Base-by-base conservation (phyloP, 768 basidiomycete species). In the Russula griseocarnosa region DNA sequence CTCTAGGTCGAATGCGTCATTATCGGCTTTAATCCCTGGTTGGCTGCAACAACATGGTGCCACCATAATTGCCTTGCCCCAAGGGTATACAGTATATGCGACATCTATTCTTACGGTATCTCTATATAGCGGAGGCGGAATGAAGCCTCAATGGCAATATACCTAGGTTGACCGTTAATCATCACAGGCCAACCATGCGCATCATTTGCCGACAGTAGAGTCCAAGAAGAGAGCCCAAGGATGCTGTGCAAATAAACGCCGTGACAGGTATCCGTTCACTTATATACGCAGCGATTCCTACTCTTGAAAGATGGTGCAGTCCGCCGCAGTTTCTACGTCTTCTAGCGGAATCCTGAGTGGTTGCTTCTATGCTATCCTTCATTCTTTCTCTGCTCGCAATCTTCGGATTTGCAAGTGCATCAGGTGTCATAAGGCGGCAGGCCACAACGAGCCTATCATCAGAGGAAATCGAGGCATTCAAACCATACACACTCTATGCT, bases 401-500 rank as follows among this genome's bases (percentile, higher is more conserved):
- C 40, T 26, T 63, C 11, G 38, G 47, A 32, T 2, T 63, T 24
- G 62, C 62, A 13, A 3, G 10, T 34, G 62, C 42, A 3, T 32
- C 50, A 8, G 22, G 18, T 3, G 7, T 34, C 16, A 42, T 10
- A n/a, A 32, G 58, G 18, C 47, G 49, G 55, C 49, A 58, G 20
- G 42, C 13, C 36, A 49, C 32, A 26, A n/a, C 52, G 18, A 47
- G 28, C 8, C 55, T 66, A 24, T 36, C 61, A 0, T 18, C 22
- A 16, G n/a, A 30, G 0, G 74, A 83, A 66, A 78, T 85, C 10
- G 68, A 76, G 9, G 50, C 68, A 13, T 86, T 78, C 72, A 78
- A 69, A 47, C 76, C 83, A 0, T 86, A 79, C 73, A 78, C 81
- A 0, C 74, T 71, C 60, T 84, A 79, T 67, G 82, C 85, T 0